phyloP scores from a whole-genome alignment of 192 early-diverging fungal species.

The Neocallimastix lanati region DNA sequence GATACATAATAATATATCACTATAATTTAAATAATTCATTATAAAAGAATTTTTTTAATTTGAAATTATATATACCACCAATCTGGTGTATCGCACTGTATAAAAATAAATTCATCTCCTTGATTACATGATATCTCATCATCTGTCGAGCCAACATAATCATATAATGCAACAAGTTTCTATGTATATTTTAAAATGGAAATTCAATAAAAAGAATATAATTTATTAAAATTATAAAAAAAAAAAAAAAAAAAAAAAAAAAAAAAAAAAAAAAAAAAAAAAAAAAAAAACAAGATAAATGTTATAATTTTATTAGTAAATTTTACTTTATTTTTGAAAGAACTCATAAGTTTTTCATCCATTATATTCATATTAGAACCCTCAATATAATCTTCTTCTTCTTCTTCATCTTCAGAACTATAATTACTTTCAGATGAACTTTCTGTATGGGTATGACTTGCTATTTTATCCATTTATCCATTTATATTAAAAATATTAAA shows the following conservation, averaged over 20 bases:
- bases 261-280: no score
- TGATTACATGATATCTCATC: conserved; percentile 18
- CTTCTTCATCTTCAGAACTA: not conserved
- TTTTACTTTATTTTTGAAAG: not conserved
- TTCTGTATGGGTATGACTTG: not conserved
- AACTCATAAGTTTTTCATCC: not conserved
- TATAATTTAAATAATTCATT: no score
- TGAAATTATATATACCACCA: conserved; percentile 20
- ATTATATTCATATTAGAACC: not conserved
- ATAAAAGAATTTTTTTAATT: no score
- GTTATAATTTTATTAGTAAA: no score
- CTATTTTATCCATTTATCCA: no score
- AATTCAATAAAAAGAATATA: no score
- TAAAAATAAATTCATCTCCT: conserved; percentile 13
- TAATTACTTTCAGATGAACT: not conserved
- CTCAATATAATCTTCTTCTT: not conserved
- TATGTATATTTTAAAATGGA: no score
- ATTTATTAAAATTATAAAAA: no score
- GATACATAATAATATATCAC: no score
- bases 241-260: no score
- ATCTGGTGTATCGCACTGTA: conserved; percentile 21
- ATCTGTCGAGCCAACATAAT: conserved; percentile 19
- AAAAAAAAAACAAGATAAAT: no score
- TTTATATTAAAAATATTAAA: no score
- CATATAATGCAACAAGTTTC: conserved; percentile 14